Base-by-base conservation (phyloP, 148 eudicot species). In the Rhododendron henanense region DNA sequence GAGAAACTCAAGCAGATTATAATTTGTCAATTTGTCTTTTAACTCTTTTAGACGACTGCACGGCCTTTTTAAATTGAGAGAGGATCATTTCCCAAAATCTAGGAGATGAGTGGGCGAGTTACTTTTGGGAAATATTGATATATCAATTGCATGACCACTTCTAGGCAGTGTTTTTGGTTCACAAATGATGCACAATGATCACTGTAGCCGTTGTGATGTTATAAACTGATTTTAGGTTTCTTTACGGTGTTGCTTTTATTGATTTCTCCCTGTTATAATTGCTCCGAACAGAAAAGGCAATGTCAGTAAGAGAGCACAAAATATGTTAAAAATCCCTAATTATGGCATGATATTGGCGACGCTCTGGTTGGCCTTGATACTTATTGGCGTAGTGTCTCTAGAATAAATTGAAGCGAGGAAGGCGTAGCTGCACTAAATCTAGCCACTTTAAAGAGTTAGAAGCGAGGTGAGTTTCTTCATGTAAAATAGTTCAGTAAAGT, bases 391-490 rank as follows among this genome's bases (percentile, higher is more conserved):
- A 41, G 6, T 41, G 45, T 41, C 45, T 41, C 45, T 41, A 6
- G 45, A 41, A 41, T 41, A 41, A 41, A 41, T 41, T 41, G 45
- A 41, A 41, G 45, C 45, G 8, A 41, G 6, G 45, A 41, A 41
- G 45, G 6, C 45, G 0, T 41, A 41, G 45, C 9, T 81, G 47
- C 48, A 23, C 71, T 21, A 97, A 95, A 87, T 97, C 98, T 75
- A 89, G 41, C 41, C n/a, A n/a, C n/a, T n/a, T n/a, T n/a, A n/a
- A n/a, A n/a, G n/a, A n/a, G 41, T 39, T 39, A 39, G 5, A 39
- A n/a, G n/a, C n/a, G n/a, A n/a, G n/a, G n/a, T n/a, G n/a, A n/a
- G n/a, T n/a, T n/a, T n/a, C n/a, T n/a, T n/a, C n/a, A n/a, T n/a
- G n/a, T n/a, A n/a, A n/a, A n/a, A n/a, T n/a, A n/a, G n/a, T n/a